Evolutionary conservation across 1,284 basidiomycete species (phyloP).

Genomic region (Hemileia vastatrix): DNA sequence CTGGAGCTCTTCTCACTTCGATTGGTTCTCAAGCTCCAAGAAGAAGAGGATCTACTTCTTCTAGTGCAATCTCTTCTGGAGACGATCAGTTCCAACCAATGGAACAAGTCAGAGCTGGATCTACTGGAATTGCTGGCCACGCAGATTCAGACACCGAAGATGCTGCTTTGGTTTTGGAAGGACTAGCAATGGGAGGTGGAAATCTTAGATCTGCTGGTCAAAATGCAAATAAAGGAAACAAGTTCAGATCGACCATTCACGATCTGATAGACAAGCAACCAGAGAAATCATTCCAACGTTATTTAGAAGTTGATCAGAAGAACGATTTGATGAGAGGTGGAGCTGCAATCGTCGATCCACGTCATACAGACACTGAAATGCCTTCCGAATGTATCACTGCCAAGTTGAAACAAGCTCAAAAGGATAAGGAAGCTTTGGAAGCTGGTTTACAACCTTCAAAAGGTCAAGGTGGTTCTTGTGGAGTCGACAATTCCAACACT

Average conservation of each 20-base stretch:
- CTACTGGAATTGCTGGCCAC: slow-evolving; percentile 20
- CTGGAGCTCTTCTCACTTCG: background rate
- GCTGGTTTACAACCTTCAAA: background rate
- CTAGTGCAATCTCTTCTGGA: background rate
- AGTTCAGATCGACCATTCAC: background rate
- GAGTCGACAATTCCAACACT: background rate
- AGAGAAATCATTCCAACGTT: slow-evolving; percentile 23
- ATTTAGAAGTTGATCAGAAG: slow-evolving; percentile 23
- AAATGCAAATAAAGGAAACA: background rate
- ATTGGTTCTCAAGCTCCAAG: background rate
- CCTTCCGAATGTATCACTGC: background rate
- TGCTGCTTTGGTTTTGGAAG: slow-evolving; percentile 38
- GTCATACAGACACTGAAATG: background rate
- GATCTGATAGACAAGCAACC: background rate
- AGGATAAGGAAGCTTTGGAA: background rate
- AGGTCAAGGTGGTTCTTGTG: background rate
- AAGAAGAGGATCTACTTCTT: background rate
- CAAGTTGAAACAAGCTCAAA: background rate
- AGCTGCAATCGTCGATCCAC: background rate
- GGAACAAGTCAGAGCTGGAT: background rate
- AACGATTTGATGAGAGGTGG: slow-evolving; percentile 17
- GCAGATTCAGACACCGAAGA: slow-evolving; percentile 39
- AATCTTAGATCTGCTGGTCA: background rate
- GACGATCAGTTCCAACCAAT: background rate
- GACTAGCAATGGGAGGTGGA: slow-evolving; percentile 33